Base-by-base conservation (phyloP, 139 green algal genomes). In the Desmodesmus armatus region DNA sequence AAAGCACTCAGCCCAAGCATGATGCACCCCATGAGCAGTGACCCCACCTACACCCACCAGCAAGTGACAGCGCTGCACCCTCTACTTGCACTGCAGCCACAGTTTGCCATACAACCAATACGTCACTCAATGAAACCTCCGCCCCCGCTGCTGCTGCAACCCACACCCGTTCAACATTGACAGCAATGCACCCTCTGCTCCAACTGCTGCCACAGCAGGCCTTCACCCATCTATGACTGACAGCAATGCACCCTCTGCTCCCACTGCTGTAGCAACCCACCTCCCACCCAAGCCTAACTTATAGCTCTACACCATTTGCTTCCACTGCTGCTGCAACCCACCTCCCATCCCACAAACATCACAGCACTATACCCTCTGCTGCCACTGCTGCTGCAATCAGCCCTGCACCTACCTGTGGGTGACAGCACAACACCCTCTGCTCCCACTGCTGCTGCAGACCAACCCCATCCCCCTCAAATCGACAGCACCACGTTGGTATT, bases 401-500 rank as follows among this genome's bases (percentile, higher is more conserved):
- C 4, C 31, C 7, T 15, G 3, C 62, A n/a, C 29, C 17, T 69
- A 94, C 91, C 96, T 81, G 87, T 78, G 29, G 89, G 47, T 2
- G 89, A 94, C 17, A 99, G 89, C n/a, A 99, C 60, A 33, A 98
- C 95, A 5, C 96, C 96, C 43, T 98, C 93, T 2, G 95, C 95
- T 21, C 88, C 92, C 1, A 92, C 91, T 1, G 95, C 96, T 33
- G 91, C 88, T 0, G 94, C 97, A 62, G n/a, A n/a, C n/a, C n/a
- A n/a, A n/a, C n/a, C n/a, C n/a, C n/a, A n/a, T n/a, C n/a, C n/a
- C n/a, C n/a, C n/a, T n/a, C n/a, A n/a, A n/a, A n/a, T n/a, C n/a
- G n/a, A n/a, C n/a, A n/a, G n/a, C n/a, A n/a, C n/a, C n/a, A n/a
- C n/a, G n/a, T n/a, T n/a, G n/a, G n/a, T n/a, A n/a, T n/a, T n/a